Evolutionary conservation across 306 rosid genomes (phyloP).

Genomic region (Sindora glabra): DNA sequence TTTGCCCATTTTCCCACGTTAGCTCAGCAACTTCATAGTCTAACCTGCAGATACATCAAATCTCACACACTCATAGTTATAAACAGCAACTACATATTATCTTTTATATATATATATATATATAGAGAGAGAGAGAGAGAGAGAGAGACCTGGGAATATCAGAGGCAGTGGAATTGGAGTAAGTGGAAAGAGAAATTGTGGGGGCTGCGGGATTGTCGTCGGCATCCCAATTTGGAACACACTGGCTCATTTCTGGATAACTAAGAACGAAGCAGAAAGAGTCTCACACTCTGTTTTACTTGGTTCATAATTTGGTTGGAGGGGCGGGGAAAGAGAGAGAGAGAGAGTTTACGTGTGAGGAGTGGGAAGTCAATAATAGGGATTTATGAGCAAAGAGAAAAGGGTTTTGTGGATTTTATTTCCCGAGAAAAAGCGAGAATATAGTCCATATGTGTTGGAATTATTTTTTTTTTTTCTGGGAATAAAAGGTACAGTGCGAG

Average conservation of each 20-base stretch:
- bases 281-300: neutral
- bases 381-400: neutral
- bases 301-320: neutral
- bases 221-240: constrained; percentile 83
- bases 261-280: neutral
- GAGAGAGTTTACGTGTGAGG: neutral
- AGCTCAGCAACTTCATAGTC: constrained; percentile 82
- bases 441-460: constrained; percentile 40
- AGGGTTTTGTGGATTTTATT: constrained; percentile 28
- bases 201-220: constrained; percentile 29
- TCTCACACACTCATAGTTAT: too few species aligned
- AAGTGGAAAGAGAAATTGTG: constrained; percentile 35
- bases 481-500: too few species aligned
- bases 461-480: too few species aligned
- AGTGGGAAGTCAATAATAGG: neutral
- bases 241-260: constrained; percentile 85
- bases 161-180: constrained; percentile 39
- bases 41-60: constrained; percentile 46
- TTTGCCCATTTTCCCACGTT: constrained; percentile 88
- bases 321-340: neutral
- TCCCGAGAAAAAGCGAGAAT: constrained; percentile 20
- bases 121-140: neutral
- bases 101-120: too few species aligned
- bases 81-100: too few species aligned
- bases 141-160: constrained; percentile 45